phyloP scores from a whole-genome alignment of 2,329 filamentous ascomycete genomes.

The Curvularia lunata region DNA sequence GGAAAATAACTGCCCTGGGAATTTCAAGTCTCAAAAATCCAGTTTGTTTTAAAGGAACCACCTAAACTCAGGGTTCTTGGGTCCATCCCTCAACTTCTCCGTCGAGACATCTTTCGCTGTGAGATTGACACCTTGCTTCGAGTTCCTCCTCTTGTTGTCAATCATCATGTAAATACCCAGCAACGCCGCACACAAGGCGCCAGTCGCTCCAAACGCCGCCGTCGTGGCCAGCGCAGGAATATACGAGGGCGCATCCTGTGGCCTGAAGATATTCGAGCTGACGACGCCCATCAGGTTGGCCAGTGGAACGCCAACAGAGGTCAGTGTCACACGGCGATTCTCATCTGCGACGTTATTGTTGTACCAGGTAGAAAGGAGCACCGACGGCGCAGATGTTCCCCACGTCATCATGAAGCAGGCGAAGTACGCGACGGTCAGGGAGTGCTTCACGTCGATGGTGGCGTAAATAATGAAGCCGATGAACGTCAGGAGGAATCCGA shows the following conservation, averaged over 20 bases:
- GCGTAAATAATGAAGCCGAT: slow-evolving; percentile 81
- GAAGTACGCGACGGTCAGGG: slow-evolving; percentile 73
- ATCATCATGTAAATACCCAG: slow-evolving; percentile 68
- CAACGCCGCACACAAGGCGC: slow-evolving; percentile 61
- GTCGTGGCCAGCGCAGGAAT: slow-evolving; percentile 69
- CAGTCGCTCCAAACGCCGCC: slow-evolving; percentile 67
- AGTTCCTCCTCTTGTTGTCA: slow-evolving; percentile 68
- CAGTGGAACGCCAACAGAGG: slow-evolving; percentile 73
- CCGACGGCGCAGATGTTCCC: slow-evolving; percentile 76
- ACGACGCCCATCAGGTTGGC: slow-evolving; percentile 80
- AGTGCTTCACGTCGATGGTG: slow-evolving; percentile 65
- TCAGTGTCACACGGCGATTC: slow-evolving; percentile 72
- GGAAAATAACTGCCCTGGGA: background rate
- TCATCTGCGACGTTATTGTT: slow-evolving; percentile 85
- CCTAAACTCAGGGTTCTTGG: slow-evolving; percentile 52
- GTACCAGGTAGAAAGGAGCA: slow-evolving; percentile 73
- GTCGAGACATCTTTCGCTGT: slow-evolving; percentile 59
- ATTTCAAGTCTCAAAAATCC: background rate
- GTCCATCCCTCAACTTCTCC: slow-evolving; percentile 54
- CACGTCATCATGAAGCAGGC: slow-evolving; percentile 84
- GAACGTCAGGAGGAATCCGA: slow-evolving; percentile 77
- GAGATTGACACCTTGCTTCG: slow-evolving; percentile 61
- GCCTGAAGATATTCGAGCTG: slow-evolving; percentile 70
- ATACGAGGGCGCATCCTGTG: slow-evolving; percentile 70
- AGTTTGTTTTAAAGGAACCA: slow-evolving; percentile 54